Conservation (phyloP, 768 basidiomycete genomes). For the Lentinula guzmanii region DNA sequence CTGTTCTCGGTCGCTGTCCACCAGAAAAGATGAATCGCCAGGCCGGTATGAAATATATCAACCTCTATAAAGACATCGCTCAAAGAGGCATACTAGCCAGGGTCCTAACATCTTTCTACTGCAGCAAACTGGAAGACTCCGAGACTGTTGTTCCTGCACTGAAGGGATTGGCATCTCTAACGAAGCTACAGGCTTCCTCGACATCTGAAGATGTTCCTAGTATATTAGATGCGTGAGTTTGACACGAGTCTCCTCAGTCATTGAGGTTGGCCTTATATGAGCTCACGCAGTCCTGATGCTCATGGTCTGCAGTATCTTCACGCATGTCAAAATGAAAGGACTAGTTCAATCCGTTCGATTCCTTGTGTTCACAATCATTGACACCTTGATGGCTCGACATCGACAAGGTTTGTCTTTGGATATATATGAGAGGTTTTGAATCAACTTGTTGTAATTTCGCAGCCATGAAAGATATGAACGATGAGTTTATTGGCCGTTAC, state of each 20-base stretch:
- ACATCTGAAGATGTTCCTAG: conserved; percentile 58
- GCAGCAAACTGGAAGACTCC: conserved; percentile 80
- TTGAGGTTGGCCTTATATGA: conserved; percentile 31
- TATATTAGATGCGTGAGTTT: conserved; percentile 52
- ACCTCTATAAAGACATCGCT: conserved; percentile 7
- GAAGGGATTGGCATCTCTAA: conserved; percentile 65
- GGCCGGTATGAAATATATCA: conserved; percentile 52
- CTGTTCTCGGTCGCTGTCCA: conserved; percentile 59
- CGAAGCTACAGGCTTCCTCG: conserved; percentile 55
- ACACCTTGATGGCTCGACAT: conserved; percentile 67
- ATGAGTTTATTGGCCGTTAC: conserved; percentile 72
- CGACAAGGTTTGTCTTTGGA: conserved; percentile 47
- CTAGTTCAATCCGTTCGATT: conserved; percentile 81
- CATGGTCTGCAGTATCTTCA: conserved; percentile 35
- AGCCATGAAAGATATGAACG: conserved; percentile 71
- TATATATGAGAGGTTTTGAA: neutral
- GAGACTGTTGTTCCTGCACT: conserved; percentile 82
- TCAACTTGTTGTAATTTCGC: conserved; percentile 5
- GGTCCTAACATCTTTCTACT: conserved; percentile 79
- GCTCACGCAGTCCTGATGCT: neutral
- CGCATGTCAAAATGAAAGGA: conserved; percentile 74
- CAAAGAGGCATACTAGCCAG: conserved; percentile 50
- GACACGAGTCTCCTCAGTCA: neutral
- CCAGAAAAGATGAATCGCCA: conserved; percentile 66
- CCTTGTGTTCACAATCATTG: conserved; percentile 74